Base-by-base conservation (phyloP, 148 eudicot genomes). In the Cornus controversa region DNA sequence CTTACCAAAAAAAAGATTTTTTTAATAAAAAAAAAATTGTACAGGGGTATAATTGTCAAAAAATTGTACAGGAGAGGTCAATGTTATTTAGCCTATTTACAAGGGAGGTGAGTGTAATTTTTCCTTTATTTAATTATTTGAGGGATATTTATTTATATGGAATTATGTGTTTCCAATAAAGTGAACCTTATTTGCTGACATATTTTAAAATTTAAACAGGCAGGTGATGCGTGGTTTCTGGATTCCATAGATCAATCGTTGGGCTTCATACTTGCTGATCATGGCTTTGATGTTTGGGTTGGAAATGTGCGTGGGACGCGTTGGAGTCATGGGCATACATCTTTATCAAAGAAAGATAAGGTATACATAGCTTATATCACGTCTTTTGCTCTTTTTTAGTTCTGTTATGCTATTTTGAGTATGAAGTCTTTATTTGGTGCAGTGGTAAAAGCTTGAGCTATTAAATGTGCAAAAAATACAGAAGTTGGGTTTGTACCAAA, bases 161-260 rank as follows among this genome's bases (percentile, higher is more conserved):
- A 34, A 23, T 4, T 60, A 15, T 60, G 24, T 18, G 23, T 36
- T 18, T 74, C 31, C 23, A 25, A 31, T 68, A 36, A 37, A 63
- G 60, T 68, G 29, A 36, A 67, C 16, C 53, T 37, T 74, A 3
- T 29, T n/a, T 69, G 29, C 31, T 80, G 45, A 66, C 26, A 14
- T 29, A 34, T 40, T 69, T 36, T 70, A 8, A 13, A 64, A 45
- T 40, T 66, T 42, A 60, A 71, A 69, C 84, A 94, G 97, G 90
- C 85, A 26, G 98, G 98, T 84, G 98, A 94, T 87, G 83, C 90
- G 0, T 94, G 98, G 98, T 94, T 94, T 84, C 66, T 94, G 84
- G 86, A 93, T 78, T 76, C 94, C 69, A 70, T 72, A 73, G 84
- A 87, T 28, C 89, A 94, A 78, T 94, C 98, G 60, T 83, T 94